These are phyloP conservation scores for Medicago ruthenica DNA, from an alignment of 306 rosid species.

Conservation along the genomic window DNA sequence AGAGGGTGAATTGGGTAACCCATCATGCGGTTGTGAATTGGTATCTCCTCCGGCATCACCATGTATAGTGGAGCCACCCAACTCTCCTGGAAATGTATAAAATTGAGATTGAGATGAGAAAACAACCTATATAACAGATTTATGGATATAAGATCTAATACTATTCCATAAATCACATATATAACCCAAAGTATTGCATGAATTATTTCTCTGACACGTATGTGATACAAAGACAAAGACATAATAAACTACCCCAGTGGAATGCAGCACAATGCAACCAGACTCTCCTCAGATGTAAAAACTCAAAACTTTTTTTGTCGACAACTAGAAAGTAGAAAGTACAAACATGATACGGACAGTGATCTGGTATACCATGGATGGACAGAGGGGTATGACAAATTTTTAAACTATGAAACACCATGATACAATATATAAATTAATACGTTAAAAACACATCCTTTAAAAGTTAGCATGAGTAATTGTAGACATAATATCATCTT, in stretches of 20 bases:
- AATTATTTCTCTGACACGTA: not conserved
- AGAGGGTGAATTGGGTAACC: conserved; percentile 94
- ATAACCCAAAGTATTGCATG: not conserved
- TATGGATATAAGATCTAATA: not conserved
- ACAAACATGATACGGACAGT: not conserved
- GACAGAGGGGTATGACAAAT: not conserved
- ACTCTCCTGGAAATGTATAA: conserved; percentile 65
- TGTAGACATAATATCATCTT: not conserved
- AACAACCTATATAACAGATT: not conserved
- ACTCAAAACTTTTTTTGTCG: not conserved
- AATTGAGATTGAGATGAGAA: conserved; percentile 37
- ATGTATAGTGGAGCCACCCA: conserved; percentile 88
- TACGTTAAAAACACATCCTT: not conserved
- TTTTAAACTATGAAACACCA: not conserved
- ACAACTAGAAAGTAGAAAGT: not conserved
- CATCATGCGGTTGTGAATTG: conserved; percentile 63
- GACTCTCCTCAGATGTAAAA: not conserved
- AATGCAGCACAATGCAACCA: not conserved
- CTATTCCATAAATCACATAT: conserved; percentile 4
- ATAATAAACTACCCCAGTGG: conserved; percentile 25
- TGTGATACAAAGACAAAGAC: not conserved
- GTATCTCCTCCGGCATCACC: conserved; percentile 81
- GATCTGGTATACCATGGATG: not conserved
- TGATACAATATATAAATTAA: not conserved
- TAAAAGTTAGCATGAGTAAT: not conserved